Conservation (phyloP, 2,329 filamentous ascomycete species). For the Ramularia collo-cygni region DNA sequence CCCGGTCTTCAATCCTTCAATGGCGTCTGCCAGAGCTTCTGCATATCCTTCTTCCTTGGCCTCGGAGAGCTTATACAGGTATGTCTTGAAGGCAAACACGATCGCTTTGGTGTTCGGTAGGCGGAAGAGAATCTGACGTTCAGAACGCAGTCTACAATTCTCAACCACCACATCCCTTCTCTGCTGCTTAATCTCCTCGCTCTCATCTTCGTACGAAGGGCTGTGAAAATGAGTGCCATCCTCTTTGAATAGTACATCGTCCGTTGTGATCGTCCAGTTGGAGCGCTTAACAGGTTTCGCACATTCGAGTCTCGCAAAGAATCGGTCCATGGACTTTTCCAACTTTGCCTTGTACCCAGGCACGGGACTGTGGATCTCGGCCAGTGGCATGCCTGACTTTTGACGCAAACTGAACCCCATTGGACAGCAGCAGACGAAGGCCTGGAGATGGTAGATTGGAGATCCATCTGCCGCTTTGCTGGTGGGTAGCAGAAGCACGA, state of each 20-base stretch:
- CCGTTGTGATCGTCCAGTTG: slow-evolving; percentile 48
- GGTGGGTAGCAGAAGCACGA: slow-evolving; percentile 49
- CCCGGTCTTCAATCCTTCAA: slow-evolving; percentile 53
- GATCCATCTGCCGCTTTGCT: slow-evolving; percentile 18
- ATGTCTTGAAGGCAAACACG: slow-evolving; percentile 58
- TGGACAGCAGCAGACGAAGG: slow-evolving; percentile 51
- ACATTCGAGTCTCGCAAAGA: slow-evolving; percentile 48
- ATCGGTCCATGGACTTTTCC: slow-evolving; percentile 55
- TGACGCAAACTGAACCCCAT: slow-evolving; percentile 51
- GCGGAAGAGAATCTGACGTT: slow-evolving; percentile 57
- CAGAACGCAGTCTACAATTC: slow-evolving; percentile 45
- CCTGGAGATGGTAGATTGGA: slow-evolving; percentile 47
- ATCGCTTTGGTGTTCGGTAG: slow-evolving; percentile 48
- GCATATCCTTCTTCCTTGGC: slow-evolving; percentile 52
- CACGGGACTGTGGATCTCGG: slow-evolving; percentile 53
- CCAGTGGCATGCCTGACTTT: slow-evolving; percentile 48
- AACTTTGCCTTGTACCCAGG: slow-evolving; percentile 52
- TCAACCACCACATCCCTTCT: slow-evolving; percentile 32
- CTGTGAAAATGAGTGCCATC: slow-evolving; percentile 39
- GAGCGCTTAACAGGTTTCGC: slow-evolving; percentile 50
- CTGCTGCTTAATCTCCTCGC: slow-evolving; percentile 19
- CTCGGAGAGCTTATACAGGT: slow-evolving; percentile 49
- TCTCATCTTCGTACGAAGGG: slow-evolving; percentile 8
- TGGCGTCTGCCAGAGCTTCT: slow-evolving; percentile 48
- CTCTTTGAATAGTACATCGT: slow-evolving; percentile 34